phyloP scores from a whole-genome alignment of 805 yeast genomes.

The Geotrichum ghanense region DNA sequence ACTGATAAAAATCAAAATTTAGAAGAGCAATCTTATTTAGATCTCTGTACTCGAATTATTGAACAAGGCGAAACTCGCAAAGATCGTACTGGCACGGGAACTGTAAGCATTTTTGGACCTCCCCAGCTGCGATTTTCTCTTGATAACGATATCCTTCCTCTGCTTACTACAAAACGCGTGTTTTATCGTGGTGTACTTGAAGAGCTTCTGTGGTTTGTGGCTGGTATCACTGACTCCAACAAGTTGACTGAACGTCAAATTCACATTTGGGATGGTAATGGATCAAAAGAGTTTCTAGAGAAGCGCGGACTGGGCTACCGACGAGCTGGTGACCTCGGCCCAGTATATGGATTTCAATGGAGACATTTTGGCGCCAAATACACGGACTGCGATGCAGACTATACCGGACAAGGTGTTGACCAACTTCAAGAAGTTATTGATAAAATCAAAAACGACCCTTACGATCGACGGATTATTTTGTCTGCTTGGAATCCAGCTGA shows the following conservation, averaged over 20 bases:
- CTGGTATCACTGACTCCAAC: conserved; percentile 83
- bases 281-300: conserved; percentile 84
- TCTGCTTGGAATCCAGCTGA: conserved; percentile 99
- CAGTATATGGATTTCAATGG: conserved; percentile 99
- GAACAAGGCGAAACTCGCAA: conserved; percentile 82
- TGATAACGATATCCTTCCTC: conserved; percentile 63
- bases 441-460: conserved; percentile 77
- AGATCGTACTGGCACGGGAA: conserved; percentile 97
- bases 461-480: conserved; percentile 86
- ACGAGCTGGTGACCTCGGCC: conserved; percentile 92
- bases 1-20: too few species aligned
- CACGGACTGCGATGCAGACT: conserved; percentile 75
- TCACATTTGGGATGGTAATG: conserved; percentile 99
- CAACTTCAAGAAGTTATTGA: conserved; percentile 74
- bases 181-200: conserved; percentile 81
- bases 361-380: conserved; percentile 97
- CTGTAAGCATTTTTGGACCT: conserved; percentile 83
- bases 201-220: conserved; percentile 87
- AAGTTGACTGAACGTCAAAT: conserved; percentile 71
- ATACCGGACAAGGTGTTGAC: conserved; percentile 80
- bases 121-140: conserved; percentile 84
- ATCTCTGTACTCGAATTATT: conserved; percentile 66
- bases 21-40: conserved; percentile 76
- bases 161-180: conserved; percentile 86
- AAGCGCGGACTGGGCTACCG: conserved; percentile 67